These are phyloP conservation scores for Powellomyces hirtus DNA, from an alignment of 192 early-diverging fungal genomes.

Conservation along the genomic window DNA sequence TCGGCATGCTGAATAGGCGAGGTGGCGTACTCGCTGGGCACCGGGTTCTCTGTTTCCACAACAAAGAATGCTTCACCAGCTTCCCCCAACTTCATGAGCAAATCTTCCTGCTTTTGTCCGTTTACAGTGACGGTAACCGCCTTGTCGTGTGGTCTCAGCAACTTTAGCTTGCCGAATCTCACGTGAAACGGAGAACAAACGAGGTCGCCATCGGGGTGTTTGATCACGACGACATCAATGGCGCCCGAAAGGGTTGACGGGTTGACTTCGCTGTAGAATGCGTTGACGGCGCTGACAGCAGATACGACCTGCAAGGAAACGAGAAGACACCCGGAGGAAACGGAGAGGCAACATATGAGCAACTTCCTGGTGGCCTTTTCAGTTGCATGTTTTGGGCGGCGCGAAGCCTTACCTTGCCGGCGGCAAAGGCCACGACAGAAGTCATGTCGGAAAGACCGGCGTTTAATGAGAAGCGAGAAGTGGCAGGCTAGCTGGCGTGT, in stretches of 20 bases:
- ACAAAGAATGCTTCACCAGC: constrained; percentile 99
- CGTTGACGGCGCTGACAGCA: constrained; percentile 62
- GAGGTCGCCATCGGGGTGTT: constrained; percentile 77
- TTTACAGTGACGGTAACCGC: constrained; percentile 87
- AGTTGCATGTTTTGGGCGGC: neutral
- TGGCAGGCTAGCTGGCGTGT: no score
- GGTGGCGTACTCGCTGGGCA: constrained; percentile 90
- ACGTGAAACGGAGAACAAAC: constrained; percentile 97
- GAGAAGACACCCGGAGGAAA: neutral
- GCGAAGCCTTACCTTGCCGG: constrained; percentile 20
- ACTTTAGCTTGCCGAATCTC: constrained; percentile 93
- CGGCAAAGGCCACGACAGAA: constrained; percentile 28
- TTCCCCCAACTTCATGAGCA: constrained; percentile 94
- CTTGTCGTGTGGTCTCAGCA: constrained; percentile 90
- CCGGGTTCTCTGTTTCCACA: constrained; percentile 84
- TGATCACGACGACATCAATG: constrained; percentile 96
- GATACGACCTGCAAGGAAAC: constrained; percentile 21
- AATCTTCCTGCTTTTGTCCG: constrained; percentile 58
- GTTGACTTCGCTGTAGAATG: constrained; percentile 95
- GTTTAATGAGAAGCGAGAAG: no score
- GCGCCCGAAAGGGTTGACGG: constrained; percentile 96
- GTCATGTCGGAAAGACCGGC: no score
- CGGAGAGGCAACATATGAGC: neutral
- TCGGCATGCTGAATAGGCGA: constrained; percentile 67
- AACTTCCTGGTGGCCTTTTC: neutral